A percentile compares a stretch with the other conserved stretches of the same genome.
These are phyloP conservation scores for Fraxinus velutina DNA, from an alignment of 305 asterid genomes.

Conservation along the genomic window DNA sequence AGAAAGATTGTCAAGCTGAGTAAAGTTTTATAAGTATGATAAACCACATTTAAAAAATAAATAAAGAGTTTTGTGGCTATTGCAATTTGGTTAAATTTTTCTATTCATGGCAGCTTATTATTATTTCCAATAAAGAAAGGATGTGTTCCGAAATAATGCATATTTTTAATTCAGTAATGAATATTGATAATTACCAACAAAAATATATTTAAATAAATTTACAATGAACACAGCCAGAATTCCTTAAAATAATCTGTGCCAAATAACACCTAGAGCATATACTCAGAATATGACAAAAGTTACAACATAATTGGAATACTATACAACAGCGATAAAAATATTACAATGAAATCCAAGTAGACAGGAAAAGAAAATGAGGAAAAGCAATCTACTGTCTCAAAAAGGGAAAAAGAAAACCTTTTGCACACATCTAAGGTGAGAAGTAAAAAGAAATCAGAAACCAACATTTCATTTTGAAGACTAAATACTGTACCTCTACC, in stretches of 20 bases:
- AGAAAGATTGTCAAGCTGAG: not conserved
- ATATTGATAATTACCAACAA: not conserved
- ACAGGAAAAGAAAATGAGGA: not conserved
- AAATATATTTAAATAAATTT: not conserved
- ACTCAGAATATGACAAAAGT: not conserved
- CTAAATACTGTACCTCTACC: constrained; percentile 51
- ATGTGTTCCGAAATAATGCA: not conserved
- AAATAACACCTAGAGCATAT: not conserved
- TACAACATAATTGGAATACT: not conserved
- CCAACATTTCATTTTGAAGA: not conserved
- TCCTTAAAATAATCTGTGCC: not conserved
- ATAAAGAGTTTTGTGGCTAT: not conserved
- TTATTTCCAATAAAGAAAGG: not conserved
- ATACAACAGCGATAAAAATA: not conserved
- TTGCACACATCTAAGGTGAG: not conserved
- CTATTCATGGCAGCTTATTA: not conserved
- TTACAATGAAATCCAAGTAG: not conserved
- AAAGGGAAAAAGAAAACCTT: not conserved
- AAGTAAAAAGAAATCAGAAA: not conserved
- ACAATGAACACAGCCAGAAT: not conserved
- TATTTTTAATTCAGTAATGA: not conserved
- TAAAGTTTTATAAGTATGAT: not conserved
- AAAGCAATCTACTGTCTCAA: not conserved
- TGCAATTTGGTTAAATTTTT: not conserved
- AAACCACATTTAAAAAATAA: not conserved